Percentiles rank a stretch among this genome's conserved stretches.
Conservation (phyloP, 345 rosid species). For the Salix brachista region DNA sequence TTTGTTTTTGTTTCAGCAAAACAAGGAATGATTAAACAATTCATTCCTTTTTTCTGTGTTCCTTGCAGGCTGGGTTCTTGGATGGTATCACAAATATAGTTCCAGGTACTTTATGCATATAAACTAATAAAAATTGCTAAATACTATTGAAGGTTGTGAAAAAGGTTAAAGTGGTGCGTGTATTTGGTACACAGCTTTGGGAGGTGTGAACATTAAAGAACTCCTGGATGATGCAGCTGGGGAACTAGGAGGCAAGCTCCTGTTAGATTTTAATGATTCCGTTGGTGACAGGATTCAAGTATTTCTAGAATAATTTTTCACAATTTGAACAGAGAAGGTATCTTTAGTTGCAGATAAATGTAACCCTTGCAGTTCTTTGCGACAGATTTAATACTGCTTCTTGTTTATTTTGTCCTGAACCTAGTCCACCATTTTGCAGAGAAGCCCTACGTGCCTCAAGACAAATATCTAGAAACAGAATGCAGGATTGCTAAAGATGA, state of each 20-base stretch:
- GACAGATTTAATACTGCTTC: background rate
- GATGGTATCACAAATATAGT: constrained; percentile 85
- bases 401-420: background rate
- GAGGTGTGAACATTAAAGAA: constrained; percentile 77
- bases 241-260: constrained; percentile 71
- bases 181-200: constrained; percentile 50
- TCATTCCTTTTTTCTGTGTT: background rate
- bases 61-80: constrained; percentile 75
- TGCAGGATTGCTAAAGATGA: no score
- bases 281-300: constrained; percentile 91
- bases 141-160: background rate
- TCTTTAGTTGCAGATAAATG: no score
- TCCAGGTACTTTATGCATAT: constrained; percentile 54
- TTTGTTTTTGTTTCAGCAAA: background rate
- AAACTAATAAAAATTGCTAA: background rate
- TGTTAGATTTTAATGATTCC: constrained; percentile 72
- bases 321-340: background rate
- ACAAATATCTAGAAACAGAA: no score
- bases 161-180: background rate
- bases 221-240: constrained; percentile 68
- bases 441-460: no score
- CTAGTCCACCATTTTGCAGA: background rate
- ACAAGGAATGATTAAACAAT: background rate
- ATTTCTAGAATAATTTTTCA: constrained; percentile 52
- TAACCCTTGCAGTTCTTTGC: no score